Conservation (phyloP, 768 basidiomycete genomes). For the Phallus indusiatus region DNA sequence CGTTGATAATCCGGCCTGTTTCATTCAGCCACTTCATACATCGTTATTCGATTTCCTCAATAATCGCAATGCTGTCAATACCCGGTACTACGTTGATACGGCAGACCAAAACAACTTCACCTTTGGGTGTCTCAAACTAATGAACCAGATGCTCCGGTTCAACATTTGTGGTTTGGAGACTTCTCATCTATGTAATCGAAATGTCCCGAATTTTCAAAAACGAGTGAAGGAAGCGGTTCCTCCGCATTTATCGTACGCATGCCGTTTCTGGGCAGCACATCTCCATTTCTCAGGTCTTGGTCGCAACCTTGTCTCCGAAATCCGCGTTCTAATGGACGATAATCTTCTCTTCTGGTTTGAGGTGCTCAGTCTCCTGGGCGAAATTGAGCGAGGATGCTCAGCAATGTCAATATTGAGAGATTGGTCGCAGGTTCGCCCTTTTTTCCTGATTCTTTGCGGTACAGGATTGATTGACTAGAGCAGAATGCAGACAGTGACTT, state of each 20-base stretch:
- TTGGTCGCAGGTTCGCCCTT: not conserved
- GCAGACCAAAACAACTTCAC: constrained; percentile 17
- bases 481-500: not conserved
- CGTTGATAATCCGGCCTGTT: constrained; percentile 9
- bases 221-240: not conserved
- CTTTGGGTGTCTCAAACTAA: constrained; percentile 6
- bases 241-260: not conserved
- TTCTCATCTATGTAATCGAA: not conserved
- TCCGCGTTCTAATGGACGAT: constrained; percentile 12
- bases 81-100: constrained; percentile 13
- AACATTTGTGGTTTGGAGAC: not conserved
- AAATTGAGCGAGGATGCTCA: constrained; percentile 13
- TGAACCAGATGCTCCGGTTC: not conserved
- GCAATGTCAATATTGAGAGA: constrained; percentile 6
- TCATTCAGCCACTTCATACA: constrained; percentile 16
- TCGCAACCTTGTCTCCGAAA: no score
- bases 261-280: not conserved
- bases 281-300: not conserved
- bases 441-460: not conserved
- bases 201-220: not conserved
- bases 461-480: not conserved
- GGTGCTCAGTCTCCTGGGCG: constrained; percentile 21
- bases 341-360: constrained; percentile 31
- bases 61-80: constrained; percentile 3
- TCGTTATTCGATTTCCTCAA: constrained; percentile 22